phyloP scores from a whole-genome alignment of 805 yeast genomes.

The Nakazawaea peltata region DNA sequence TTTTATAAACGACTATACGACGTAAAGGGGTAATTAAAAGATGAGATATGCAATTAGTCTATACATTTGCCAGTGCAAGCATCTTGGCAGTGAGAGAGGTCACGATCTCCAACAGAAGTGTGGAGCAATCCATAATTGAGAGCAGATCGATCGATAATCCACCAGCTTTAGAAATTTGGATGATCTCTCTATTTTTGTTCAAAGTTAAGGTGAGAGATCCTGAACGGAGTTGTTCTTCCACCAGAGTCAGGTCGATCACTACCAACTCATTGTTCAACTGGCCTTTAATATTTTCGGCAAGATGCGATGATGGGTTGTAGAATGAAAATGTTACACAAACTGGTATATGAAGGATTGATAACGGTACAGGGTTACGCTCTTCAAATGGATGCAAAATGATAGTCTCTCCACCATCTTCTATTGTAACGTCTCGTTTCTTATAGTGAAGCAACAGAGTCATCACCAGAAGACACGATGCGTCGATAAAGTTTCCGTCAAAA shows the following conservation, averaged over 20 bases:
- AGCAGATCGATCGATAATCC: constrained; percentile 77
- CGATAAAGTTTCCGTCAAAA: constrained; percentile 90
- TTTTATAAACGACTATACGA: too few relatives aligned
- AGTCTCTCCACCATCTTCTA: constrained; percentile 50
- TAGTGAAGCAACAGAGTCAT: constrained; percentile 81
- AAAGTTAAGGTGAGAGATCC: constrained; percentile 81
- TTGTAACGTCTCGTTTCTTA: constrained; percentile 74
- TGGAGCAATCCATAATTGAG: constrained; percentile 59
- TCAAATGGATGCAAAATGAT: constrained; percentile 60
- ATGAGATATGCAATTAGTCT: too few relatives aligned
- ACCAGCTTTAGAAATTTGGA: constrained; percentile 87
- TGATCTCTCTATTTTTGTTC: constrained; percentile 84
- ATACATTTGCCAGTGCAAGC: too few relatives aligned
- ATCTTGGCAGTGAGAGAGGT: too few relatives aligned
- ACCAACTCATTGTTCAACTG: constrained; percentile 51
- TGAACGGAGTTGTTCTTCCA: constrained; percentile 70
- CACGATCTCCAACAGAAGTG: constrained; percentile 59
- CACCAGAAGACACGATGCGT: constrained; percentile 85
- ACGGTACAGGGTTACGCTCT: constrained; percentile 82
- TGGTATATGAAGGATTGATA: constrained; percentile 83
- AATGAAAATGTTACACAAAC: constrained; percentile 86
- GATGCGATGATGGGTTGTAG: constrained; percentile 57
- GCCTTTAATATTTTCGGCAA: constrained; percentile 66
- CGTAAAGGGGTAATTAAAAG: too few relatives aligned
- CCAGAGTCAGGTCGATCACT: constrained; percentile 65